These are phyloP conservation scores for Trichosporon sp. DNA, from an alignment of 1,284 basidiomycete species.

Conservation along the genomic window DNA sequence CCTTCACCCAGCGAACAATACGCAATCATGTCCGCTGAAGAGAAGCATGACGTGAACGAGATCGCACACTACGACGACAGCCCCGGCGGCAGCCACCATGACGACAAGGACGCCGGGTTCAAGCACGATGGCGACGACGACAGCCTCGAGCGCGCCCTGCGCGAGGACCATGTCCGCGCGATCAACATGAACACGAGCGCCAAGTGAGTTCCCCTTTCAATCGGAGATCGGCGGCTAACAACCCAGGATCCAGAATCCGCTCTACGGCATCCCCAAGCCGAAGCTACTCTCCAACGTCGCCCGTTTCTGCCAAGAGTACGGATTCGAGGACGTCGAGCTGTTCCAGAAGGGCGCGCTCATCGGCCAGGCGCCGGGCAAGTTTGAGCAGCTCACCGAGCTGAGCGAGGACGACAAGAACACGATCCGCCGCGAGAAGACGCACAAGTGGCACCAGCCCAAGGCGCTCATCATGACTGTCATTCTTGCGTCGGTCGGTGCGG, in stretches of 20 bases:
- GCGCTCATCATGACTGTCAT: slow-evolving; percentile 37
- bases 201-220: slow-evolving; percentile 9
- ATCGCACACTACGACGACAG: slow-evolving; percentile 4
- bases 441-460: slow-evolving; percentile 67
- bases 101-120: not conserved
- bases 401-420: slow-evolving; percentile 64
- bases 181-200: slow-evolving; percentile 25
- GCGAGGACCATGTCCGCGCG: slow-evolving; percentile 16
- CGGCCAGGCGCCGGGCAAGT: slow-evolving; percentile 63
- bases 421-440: slow-evolving; percentile 62
- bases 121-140: slow-evolving; percentile 4
- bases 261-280: slow-evolving; percentile 37
- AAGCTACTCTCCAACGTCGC: slow-evolving; percentile 64
- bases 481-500: slow-evolving; percentile 42
- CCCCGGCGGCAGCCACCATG: not conserved
- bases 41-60: not conserved
- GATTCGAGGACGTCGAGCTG: slow-evolving; percentile 48
- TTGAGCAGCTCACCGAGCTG: slow-evolving; percentile 62
- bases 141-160: slow-evolving; percentile 9
- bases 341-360: slow-evolving; percentile 67
- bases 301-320: slow-evolving; percentile 62
- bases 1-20: not conserved
- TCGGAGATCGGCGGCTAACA: not conserved
- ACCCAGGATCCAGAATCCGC: slow-evolving; percentile 43
- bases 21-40: not conserved